Percentiles rank a stretch among this genome's conserved stretches.
Conservation (phyloP, 345 rosid species). For the Salix brachista region DNA sequence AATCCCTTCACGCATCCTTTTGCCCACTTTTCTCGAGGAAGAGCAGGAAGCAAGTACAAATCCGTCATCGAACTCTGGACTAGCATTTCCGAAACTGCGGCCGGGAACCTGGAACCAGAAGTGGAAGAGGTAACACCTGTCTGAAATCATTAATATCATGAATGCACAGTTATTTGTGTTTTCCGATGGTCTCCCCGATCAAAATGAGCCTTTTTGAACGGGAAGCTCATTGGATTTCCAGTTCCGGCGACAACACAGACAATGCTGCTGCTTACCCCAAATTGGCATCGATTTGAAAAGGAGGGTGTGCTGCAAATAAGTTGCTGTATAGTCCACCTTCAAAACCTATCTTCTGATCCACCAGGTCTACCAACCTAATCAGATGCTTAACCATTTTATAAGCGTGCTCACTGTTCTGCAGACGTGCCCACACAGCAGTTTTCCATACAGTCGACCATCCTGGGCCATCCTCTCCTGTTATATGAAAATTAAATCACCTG, state of each 20-base stretch:
- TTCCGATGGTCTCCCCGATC: not conserved
- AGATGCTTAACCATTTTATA: conserved; percentile 70
- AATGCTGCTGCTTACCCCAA: conserved; percentile 56
- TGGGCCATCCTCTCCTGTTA: conserved; percentile 86
- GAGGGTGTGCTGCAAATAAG: conserved; percentile 92
- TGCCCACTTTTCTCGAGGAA: conserved; percentile 72
- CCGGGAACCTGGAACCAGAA: conserved; percentile 52
- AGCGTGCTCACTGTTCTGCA: conserved; percentile 57
- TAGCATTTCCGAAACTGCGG: conserved; percentile 77
- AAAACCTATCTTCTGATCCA: conserved; percentile 48
- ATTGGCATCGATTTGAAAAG: conserved; percentile 92
- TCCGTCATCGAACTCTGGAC: conserved; percentile 73
- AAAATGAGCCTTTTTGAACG: not conserved
- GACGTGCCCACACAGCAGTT: conserved; percentile 80
- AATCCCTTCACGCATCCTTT: conserved; percentile 68
- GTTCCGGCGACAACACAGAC: not conserved
- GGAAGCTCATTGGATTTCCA: not conserved
- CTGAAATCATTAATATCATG: not conserved
- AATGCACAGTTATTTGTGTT: not conserved
- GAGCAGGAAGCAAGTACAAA: conserved; percentile 79
- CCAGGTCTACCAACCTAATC: conserved; percentile 66
- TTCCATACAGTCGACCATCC: conserved; percentile 97
- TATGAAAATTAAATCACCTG: not conserved
- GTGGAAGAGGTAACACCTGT: not conserved
- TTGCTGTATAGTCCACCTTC: conserved; percentile 85